A percentile compares a stretch with the other conserved stretches of the same genome.
Evolutionary conservation across 2,329 filamentous ascomycete genomes (phyloP).

Genomic region (Calonectria montana): DNA sequence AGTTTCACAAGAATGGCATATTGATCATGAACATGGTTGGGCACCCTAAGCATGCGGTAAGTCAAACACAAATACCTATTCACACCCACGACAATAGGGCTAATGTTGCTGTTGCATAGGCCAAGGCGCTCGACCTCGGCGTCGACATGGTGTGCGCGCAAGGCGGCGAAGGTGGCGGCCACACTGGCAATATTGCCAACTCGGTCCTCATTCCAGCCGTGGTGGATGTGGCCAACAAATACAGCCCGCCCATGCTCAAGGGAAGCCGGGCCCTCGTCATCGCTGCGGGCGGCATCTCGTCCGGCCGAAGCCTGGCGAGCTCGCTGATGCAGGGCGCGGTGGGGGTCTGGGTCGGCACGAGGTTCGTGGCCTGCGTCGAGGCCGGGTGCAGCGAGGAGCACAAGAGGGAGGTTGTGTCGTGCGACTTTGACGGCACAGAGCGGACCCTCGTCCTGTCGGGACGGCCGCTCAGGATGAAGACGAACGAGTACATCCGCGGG

Average conservation of each 20-base stretch:
- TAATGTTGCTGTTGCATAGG: slow-evolving; percentile 27
- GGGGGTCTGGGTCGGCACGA: slow-evolving; percentile 94
- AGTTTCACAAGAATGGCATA: slow-evolving; percentile 82
- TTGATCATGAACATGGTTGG: slow-evolving; percentile 98
- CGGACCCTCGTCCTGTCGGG: slow-evolving; percentile 86
- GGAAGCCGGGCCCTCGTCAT: slow-evolving; percentile 82
- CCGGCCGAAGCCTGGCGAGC: slow-evolving; percentile 83
- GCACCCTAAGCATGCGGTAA: slow-evolving; percentile 85
- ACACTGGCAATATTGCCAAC: slow-evolving; percentile 89
- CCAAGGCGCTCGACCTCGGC: slow-evolving; percentile 84
- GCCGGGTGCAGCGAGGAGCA: slow-evolving; percentile 84
- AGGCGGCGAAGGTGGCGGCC: slow-evolving; percentile 92
- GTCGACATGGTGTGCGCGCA: slow-evolving; percentile 94
- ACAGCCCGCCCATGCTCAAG: slow-evolving; percentile 75
- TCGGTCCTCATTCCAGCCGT: slow-evolving; percentile 89
- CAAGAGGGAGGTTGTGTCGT: slow-evolving; percentile 86
- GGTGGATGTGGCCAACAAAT: slow-evolving; percentile 82
- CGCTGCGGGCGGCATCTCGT: slow-evolving; percentile 88
- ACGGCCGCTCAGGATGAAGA: slow-evolving; percentile 81
- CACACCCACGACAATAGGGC: not conserved
- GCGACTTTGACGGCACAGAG: slow-evolving; percentile 81
- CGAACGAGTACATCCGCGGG: slow-evolving; percentile 83
- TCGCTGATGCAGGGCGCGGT: slow-evolving; percentile 88
- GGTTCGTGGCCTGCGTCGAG: slow-evolving; percentile 87
- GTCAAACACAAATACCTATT: not conserved